phyloP scores from a whole-genome alignment of 1,284 basidiomycete species.

The Ustilago bromivora region DNA sequence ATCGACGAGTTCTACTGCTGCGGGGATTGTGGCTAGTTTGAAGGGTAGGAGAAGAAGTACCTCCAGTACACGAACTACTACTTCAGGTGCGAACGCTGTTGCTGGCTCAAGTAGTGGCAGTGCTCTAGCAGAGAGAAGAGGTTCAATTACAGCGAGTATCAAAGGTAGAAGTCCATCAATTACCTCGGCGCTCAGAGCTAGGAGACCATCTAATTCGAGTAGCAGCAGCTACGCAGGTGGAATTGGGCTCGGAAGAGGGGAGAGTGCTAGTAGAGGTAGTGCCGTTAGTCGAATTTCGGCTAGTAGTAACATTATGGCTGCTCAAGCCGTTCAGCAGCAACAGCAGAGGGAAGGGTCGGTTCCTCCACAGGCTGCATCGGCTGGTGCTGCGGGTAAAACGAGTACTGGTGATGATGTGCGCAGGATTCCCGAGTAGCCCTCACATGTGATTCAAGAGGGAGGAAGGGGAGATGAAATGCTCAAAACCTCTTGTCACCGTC shows the following conservation, averaged over 20 bases:
- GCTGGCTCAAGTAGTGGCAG: neutral
- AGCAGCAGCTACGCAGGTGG: conserved; percentile 23
- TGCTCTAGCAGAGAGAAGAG: conserved; percentile 12
- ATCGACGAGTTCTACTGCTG: conserved; percentile 8
- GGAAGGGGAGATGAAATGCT: neutral
- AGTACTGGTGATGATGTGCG: neutral
- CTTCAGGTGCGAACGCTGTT: neutral
- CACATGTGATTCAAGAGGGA: neutral
- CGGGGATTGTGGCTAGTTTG: conserved; percentile 34
- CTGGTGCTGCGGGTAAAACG: neutral
- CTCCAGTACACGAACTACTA: conserved; percentile 30
- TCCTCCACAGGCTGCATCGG: conserved; percentile 1
- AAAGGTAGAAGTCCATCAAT: conserved; percentile 34
- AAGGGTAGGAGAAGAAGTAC: conserved; percentile 32
- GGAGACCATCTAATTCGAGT: conserved; percentile 17
- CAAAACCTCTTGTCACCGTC: neutral
- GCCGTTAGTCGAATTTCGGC: conserved; percentile 31
- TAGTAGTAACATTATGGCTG: conserved; percentile 7
- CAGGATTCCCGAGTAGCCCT: conserved; percentile 6
- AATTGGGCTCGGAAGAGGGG: conserved; percentile 9
- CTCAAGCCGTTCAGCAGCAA: neutral
- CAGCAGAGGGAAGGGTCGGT: neutral
- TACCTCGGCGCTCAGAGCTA: conserved; percentile 19
- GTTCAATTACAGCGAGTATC: conserved; percentile 34
- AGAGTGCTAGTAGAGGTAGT: conserved; percentile 21